A percentile compares a stretch with the other conserved stretches of the same genome.
These are phyloP conservation scores for Sophora flavescens DNA, from an alignment of 306 rosid species.

Conservation along the genomic window DNA sequence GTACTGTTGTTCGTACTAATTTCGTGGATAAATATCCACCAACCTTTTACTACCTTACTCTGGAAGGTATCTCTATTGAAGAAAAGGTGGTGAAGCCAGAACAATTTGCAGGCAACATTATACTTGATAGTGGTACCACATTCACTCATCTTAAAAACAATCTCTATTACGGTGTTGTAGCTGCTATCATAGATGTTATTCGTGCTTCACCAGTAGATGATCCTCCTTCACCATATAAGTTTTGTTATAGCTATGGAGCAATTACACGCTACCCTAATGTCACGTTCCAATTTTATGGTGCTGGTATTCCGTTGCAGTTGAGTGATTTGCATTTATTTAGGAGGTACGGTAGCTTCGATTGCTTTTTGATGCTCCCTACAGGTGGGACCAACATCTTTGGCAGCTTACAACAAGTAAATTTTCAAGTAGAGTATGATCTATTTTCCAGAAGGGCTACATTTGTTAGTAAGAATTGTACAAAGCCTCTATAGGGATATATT, in stretches of 20 bases:
- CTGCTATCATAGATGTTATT: neutral
- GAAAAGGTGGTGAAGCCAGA: neutral
- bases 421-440: conserved; percentile 11
- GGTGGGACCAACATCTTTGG: neutral
- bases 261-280: neutral
- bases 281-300: conserved; percentile 16
- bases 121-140: conserved; percentile 10
- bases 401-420: neutral
- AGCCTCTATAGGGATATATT: too few relatives aligned
- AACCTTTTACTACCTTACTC: neutral
- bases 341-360: neutral
- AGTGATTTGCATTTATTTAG: neutral
- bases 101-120: neutral
- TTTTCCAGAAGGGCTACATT: neutral
- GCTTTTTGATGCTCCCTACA: neutral
- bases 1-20: conserved; percentile 22
- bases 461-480: neutral
- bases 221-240: neutral
- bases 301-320: neutral
- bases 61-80: conserved; percentile 29
- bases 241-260: neutral
- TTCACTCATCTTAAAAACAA: neutral
- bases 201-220: neutral
- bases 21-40: neutral
- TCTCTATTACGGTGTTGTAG: neutral